Evolutionary conservation across 2,329 filamentous ascomycete genomes (phyloP).

Genomic region (Penicillium expansum): DNA sequence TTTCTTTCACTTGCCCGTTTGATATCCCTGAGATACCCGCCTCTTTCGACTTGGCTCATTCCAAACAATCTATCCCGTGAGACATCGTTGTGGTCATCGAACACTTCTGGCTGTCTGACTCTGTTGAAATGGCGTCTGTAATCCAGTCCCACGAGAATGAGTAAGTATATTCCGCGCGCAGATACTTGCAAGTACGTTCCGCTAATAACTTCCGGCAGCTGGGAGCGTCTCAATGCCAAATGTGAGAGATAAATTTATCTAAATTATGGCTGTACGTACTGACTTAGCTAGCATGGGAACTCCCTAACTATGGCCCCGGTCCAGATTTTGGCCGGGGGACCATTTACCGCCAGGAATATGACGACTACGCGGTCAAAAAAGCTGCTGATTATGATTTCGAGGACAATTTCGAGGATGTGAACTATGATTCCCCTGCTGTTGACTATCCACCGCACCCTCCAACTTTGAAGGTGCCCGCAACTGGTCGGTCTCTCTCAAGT

Average conservation of each 20-base stretch:
- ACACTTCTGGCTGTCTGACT: neutral
- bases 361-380: neutral
- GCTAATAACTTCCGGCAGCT: neutral
- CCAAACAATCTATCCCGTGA: neutral
- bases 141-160: neutral
- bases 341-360: neutral
- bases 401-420: neutral
- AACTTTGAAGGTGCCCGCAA: neutral
- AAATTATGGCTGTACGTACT: neutral
- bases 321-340: neutral
- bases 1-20: neutral
- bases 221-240: slow-evolving; percentile 3
- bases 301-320: slow-evolving; percentile 3
- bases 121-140: neutral
- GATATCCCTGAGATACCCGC: neutral
- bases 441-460: neutral
- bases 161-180: neutral
- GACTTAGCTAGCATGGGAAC: slow-evolving; percentile 3
- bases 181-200: neutral
- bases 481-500: neutral
- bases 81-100: neutral
- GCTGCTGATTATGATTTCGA: neutral
- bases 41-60: neutral
- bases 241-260: neutral
- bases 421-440: neutral